Conservation (phyloP, 768 basidiomycete species). For the Sporobolomyces phaffii region DNA sequence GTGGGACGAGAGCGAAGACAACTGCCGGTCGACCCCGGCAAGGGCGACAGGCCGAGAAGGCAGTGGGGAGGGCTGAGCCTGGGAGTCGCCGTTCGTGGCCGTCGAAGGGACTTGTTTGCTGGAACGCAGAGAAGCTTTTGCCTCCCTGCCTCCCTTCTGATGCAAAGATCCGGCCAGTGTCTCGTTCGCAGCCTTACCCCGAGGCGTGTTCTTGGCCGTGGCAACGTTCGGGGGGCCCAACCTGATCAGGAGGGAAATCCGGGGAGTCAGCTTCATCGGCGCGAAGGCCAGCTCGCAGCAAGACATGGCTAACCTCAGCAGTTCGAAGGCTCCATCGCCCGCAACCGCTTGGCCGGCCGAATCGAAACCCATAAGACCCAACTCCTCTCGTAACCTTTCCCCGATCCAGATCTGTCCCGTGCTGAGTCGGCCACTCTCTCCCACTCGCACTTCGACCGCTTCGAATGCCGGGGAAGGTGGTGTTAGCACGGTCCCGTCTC, state of each 20-base stretch:
- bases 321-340: constrained; percentile 16
- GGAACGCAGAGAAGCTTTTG: no score
- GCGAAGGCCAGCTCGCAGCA: no score
- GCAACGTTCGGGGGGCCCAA: constrained; percentile 9
- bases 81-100: not conserved
- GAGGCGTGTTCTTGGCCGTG: not conserved
- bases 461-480: not conserved
- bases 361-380: not conserved
- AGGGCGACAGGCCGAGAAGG: constrained; percentile 1
- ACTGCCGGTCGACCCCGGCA: constrained; percentile 25
- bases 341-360: not conserved
- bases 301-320: constrained; percentile 35
- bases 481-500: no score
- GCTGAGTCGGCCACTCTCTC: not conserved
- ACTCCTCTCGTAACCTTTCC: constrained; percentile 3
- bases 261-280: no score
- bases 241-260: not conserved
- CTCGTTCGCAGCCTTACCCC: no score
- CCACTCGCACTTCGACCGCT: constrained; percentile 14
- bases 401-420: constrained; percentile 28
- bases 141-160: no score
- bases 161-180: no score
- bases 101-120: no score
- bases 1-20: constrained; percentile 5
- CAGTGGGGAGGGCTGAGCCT: not conserved